These are phyloP conservation scores for Kodamaea sp. DNA, from an alignment of 1,139 yeast genomes.

Conservation along the genomic window DNA sequence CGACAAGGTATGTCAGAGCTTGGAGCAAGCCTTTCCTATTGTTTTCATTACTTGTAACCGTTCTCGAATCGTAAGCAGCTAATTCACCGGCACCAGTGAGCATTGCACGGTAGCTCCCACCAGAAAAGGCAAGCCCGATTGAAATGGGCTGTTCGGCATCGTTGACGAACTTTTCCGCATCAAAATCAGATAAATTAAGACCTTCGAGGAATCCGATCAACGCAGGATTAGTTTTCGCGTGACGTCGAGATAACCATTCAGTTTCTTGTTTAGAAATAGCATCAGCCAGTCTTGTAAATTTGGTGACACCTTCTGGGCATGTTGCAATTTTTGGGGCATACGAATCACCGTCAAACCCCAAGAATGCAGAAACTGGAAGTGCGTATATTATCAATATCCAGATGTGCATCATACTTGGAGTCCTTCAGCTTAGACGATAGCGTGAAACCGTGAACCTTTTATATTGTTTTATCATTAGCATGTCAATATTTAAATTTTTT, in stretches of 20 bases:
- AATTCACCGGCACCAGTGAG: conserved; percentile 80
- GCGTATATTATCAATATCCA: too few species aligned
- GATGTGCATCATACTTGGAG: too few species aligned
- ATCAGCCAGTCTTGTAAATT: conserved; percentile 22
- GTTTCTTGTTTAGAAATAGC: conserved; percentile 33
- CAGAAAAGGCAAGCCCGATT: conserved; percentile 78
- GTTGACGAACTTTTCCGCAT: conserved; percentile 15
- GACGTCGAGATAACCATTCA: conserved; percentile 45
- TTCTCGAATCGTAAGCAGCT: conserved; percentile 74
- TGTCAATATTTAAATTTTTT: too few species aligned
- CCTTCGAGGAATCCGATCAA: conserved; percentile 33
- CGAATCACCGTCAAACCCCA: too few species aligned
- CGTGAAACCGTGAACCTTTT: too few species aligned
- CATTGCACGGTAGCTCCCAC: conserved; percentile 95
- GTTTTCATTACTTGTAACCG: conserved; percentile 39
- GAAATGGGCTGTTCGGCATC: conserved; percentile 31
- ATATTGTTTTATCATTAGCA: too few species aligned
- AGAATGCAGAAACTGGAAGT: too few species aligned
- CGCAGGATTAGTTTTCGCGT: conserved; percentile 47
- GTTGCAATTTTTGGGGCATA: conserved; percentile 60
- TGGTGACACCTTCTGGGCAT: conserved; percentile 31
- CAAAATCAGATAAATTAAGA: conserved; percentile 16
- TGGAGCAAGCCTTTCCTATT: conserved; percentile 21
- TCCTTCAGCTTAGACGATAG: too few species aligned
- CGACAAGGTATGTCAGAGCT: conserved; percentile 20